Base-by-base conservation (phyloP, 169 alveolate genomes). In the Cryptosporidium tyzzeri region DNA sequence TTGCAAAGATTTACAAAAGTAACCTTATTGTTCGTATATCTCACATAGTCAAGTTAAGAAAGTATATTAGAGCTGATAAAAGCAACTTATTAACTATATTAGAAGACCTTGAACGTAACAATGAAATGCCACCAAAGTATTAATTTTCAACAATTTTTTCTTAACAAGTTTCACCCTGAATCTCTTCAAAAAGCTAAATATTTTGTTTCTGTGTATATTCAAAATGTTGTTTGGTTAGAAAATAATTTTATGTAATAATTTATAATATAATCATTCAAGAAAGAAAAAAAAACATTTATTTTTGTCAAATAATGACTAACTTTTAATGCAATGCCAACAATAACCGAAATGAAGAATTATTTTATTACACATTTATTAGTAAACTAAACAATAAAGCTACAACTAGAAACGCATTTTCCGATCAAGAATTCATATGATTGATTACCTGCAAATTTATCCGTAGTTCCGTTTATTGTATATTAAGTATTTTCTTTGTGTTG, bases 51-150 rank as follows among this genome's bases (percentile, higher is more conserved):
- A 18, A 65, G 50, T 51, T 65, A 3, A 65, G 71, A 29, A 50
- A 33, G 6, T 65, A 16, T 35, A 31, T 35, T 31, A 37, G n/a
- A 65, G 12, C 21, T 3, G 33, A 33, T 29, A 33, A 5, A 2
- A n/a, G 5, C 3, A 14, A n/a, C 6, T 29, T 65, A 7, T 31
- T 37, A 2, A 65, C 3, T 3, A 14, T 31, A 33, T 14, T 65
- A 29, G 71, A 65, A 65, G 48, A 65, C 16, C 41, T 65, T n/a
- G 71, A 65, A 33, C 14, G 18, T 31, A 65, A 8, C 18, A 65
- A 37, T 65, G 14, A 37, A 0, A 65, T 33, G 23, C 71, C 48
- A 9, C 71, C 41, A 65, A 65, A 7, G 50, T 14, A 65, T 51
- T 65, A 65, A n/a, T 29, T 33, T 10, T 37, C 18, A 41, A 12